Conservation (phyloP, 192 early-diverging fungal genomes). For the Phlyctochytrium planicorne region DNA sequence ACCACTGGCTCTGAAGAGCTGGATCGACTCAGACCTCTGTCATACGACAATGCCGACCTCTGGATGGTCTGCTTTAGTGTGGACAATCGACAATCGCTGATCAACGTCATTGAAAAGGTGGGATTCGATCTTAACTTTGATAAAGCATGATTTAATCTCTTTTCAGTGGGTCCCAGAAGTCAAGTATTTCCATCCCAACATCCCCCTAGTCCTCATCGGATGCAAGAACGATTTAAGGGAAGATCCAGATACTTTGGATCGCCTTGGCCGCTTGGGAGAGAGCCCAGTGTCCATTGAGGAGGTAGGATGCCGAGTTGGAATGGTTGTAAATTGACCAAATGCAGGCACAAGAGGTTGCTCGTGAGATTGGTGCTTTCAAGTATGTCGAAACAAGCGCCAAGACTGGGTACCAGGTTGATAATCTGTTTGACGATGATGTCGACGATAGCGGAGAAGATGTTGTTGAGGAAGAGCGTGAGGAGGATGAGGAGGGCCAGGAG, state of each 20-base stretch:
- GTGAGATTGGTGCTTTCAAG: conserved; percentile 68
- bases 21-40: conserved; percentile 14
- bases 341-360: conserved; percentile 65
- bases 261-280: neutral
- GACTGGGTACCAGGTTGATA: neutral
- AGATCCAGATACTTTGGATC: conserved; percentile 4
- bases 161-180: conserved; percentile 45
- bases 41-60: conserved; percentile 8
- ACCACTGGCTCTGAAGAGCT: conserved; percentile 9
- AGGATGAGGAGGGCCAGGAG: neutral
- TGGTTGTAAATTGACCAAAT: neutral
- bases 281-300: conserved; percentile 14
- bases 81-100: neutral
- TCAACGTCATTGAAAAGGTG: conserved; percentile 5
- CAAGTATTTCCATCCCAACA: conserved; percentile 23
- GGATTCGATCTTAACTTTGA: neutral
- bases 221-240: conserved; percentile 40
- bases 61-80: conserved; percentile 15
- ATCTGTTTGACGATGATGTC: neutral
- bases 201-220: conserved; percentile 44
- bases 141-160: neutral
- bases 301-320: neutral
- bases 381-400: conserved; percentile 59
- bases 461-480: neutral
- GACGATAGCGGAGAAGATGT: conserved; percentile 1